Evolutionary conservation across 805 yeast genomes (phyloP).

Genomic region (Candida nitratophila): DNA sequence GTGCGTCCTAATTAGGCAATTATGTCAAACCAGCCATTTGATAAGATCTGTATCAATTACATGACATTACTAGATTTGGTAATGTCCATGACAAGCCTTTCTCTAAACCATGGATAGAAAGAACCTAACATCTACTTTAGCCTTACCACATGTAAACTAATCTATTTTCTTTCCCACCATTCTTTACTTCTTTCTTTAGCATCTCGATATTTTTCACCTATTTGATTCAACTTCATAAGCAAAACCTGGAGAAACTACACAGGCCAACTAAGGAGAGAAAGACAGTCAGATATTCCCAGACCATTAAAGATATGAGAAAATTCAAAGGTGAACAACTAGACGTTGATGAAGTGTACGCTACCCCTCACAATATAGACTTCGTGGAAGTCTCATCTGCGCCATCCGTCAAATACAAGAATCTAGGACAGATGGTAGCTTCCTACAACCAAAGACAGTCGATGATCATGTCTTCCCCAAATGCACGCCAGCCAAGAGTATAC

Average conservation of each 20-base stretch:
- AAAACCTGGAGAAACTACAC: too few species aligned
- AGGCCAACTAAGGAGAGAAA: not conserved
- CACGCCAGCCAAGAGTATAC: not conserved
- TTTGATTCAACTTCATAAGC: too few species aligned
- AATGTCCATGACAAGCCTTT: not conserved
- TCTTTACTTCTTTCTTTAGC: not conserved
- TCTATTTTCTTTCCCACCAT: not conserved
- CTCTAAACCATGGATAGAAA: too few species aligned
- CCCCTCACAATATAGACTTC: slow-evolving; percentile 5
- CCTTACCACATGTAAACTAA: too few species aligned
- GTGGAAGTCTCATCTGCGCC: slow-evolving; percentile 1
- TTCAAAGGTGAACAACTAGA: slow-evolving; percentile 19
- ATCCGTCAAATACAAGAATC: not conserved
- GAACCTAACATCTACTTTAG: too few species aligned
- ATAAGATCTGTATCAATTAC: too few species aligned
- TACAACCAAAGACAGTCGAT: not conserved
- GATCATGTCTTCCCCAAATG: too few species aligned
- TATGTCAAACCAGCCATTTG: slow-evolving; percentile 12
- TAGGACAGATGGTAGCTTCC: not conserved
- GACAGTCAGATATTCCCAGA: too few species aligned
- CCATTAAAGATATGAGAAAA: slow-evolving; percentile 10
- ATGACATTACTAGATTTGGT: not conserved
- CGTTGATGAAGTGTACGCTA: slow-evolving; percentile 15
- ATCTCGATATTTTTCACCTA: too few species aligned
- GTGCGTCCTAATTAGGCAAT: slow-evolving; percentile 12